Conservation (phyloP, 1,284 basidiomycete species). For the Mycosarcoma mackinlayi region DNA sequence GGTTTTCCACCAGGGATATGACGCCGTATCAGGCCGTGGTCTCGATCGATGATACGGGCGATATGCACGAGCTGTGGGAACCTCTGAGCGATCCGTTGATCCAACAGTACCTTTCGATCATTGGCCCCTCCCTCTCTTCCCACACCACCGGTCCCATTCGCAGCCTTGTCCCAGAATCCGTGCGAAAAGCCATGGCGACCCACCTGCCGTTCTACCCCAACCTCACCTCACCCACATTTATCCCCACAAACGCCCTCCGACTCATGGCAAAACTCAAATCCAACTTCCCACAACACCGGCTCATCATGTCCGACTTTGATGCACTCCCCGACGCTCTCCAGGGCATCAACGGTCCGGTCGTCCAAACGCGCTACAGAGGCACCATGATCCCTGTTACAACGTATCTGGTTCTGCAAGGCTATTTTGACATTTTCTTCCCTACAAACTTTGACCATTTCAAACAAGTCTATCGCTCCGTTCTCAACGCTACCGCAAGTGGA, state of each 20-base stretch:
- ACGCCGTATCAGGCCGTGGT: constrained; percentile 87
- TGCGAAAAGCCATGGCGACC: constrained; percentile 36
- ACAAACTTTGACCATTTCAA: constrained; percentile 84
- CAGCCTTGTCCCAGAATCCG: constrained; percentile 71
- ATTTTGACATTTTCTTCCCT: constrained; percentile 99
- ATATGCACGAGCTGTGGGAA: constrained; percentile 87
- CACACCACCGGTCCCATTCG: no score
- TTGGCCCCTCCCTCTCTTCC: constrained; percentile 5
- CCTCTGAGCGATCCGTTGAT: constrained; percentile 87
- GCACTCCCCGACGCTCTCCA: constrained; percentile 84
- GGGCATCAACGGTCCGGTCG: constrained; percentile 90
- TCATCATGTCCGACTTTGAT: constrained; percentile 92
- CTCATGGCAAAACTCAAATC: constrained; percentile 84
- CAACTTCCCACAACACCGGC: constrained; percentile 88
- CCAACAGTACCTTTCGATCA: constrained; percentile 72
- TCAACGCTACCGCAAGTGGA: constrained; percentile 2
- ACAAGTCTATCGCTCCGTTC: constrained; percentile 44
- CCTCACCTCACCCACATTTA: constrained; percentile 86
- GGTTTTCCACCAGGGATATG: constrained; percentile 80
- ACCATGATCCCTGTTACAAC: constrained; percentile 85
- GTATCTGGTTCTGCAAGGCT: constrained; percentile 91
- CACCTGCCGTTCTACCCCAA: constrained; percentile 81
- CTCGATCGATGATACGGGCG: constrained; percentile 81
- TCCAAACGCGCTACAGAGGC: constrained; percentile 89
- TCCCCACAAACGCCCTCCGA: constrained; percentile 90